Evolutionary conservation across 1,284 basidiomycete species (phyloP), one percentile per base, ranked within the genome.

Genomic region (Omphalotus olearius): DNA sequence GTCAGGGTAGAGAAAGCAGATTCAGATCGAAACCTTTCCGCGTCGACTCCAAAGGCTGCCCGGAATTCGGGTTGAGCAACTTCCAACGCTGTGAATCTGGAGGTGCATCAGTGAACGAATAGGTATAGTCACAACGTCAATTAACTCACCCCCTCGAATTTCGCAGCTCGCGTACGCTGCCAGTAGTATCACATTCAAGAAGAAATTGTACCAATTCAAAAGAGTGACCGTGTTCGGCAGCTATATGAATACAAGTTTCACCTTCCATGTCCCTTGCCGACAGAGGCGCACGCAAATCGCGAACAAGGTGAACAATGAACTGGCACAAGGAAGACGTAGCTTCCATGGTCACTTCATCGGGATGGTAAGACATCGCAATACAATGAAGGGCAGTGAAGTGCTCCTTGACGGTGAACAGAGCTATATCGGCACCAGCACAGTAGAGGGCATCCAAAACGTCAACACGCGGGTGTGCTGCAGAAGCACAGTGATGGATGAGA

Each of bases 231-330:
- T 88, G 86, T 60, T 93, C 88, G 5, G 96, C 95, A 17, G 95
- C 95, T 50, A 98, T 77, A 71, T 98, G 95, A 56, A 98, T 83
- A 59, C 94, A 95, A 43, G 91, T 96, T 62, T 98, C 88, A 41
- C 92, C 90, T 52, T 92, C 79, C 49, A 80, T 83, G 68, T 98
- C 94, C 33, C 72, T 67, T 14, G 85, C 83, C 20, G 76, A 72
- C 39, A 89, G 63, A 0, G 86, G 84, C 4, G 83, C 82, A 38
- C 76, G 76, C 23, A 88, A 76, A 62, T 87, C 82, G 50, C 73
- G 71, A 38, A 88, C 74, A 46, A 89, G 75, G 62, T 88, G 86
- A 56, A 77, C 64, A 61, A 80, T 69, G 64, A 88, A 83, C 55
- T 73, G 67, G 57, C 78, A 79, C 60, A 87, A 60, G 17, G 71